Evolutionary conservation across 208 protist genomes (phyloP), one percentile per base, ranked within the genome.

Genomic region (Herpetomonas tarakana): DNA sequence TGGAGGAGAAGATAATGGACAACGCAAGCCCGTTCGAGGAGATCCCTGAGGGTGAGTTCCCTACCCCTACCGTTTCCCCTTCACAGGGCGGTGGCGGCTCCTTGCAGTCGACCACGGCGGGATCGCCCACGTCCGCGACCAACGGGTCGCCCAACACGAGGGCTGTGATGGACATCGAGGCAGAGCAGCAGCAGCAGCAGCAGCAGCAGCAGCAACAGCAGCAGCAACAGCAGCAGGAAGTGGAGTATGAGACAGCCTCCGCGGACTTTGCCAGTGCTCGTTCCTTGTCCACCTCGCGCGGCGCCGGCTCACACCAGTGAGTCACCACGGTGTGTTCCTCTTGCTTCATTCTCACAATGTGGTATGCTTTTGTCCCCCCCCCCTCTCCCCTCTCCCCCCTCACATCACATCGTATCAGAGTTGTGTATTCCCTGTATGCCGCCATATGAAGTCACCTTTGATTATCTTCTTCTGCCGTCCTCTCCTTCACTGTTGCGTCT

Each of bases 31-130:
- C 52, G n/a, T 29, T 68, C 16, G 59, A 69, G 44, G 61, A 46
- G 56, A 57, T 71, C 31, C 24, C 22, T 25, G 67, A 71, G 19
- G 62, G 29, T 16, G 62, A 70, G 52, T 58, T 53, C 2, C 72
- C 58, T n/a, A 50, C 58, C n/a, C 28, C 66, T 18, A 63, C 72
- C 25, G 54, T 24, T 28, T 67, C 60, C 12, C 28, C 38, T n/a
- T 29, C 35, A n/a, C 59, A 29, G 19, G 52, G n/a, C 18, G 22
- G 12, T 26, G 46, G 11, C n/a, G 18, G 11, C 24, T 26, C 46
- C 46, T 19, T 18, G 46, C 21, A 52, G 46, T 27, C 18, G 11
- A 18, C 46, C 6, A 41, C 14, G 35, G 14, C 35, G 14, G 35
- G 9, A 6, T 41, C 35, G 14, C 35, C 35, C 35, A 41, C 6